A percentile compares a stretch with the other conserved stretches of the same genome.
Evolutionary conservation across 768 basidiomycete genomes (phyloP).

Genomic region (Lentinula raphanica): DNA sequence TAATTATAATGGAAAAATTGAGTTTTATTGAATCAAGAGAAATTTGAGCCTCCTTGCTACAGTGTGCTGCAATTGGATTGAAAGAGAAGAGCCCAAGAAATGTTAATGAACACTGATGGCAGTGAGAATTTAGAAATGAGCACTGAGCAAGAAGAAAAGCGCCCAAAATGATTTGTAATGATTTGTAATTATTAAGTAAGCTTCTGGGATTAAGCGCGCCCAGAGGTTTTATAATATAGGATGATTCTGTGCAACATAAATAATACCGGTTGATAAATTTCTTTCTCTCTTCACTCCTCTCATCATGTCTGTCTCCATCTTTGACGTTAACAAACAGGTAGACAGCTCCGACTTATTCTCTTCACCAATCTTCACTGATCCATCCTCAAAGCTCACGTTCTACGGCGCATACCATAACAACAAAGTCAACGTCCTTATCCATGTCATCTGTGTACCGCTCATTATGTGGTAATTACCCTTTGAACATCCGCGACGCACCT

Average conservation of each 20-base stretch:
- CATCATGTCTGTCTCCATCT: slow-evolving; percentile 34
- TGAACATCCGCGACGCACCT: neutral
- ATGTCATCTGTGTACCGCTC: slow-evolving; percentile 79
- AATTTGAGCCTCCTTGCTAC: too few relatives aligned
- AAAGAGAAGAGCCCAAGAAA: too few relatives aligned
- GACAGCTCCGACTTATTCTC: slow-evolving; percentile 8
- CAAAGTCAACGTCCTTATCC: slow-evolving; percentile 77
- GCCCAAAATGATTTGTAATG: too few relatives aligned
- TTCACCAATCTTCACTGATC: slow-evolving; percentile 6
- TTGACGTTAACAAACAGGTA: slow-evolving; percentile 73
- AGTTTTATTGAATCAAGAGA: too few relatives aligned
- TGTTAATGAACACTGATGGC: too few relatives aligned
- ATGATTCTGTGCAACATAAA: neutral
- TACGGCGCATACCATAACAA: slow-evolving; percentile 92
- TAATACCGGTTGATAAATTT: neutral
- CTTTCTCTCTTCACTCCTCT: neutral
- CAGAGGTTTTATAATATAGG: too few relatives aligned
- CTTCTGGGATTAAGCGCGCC: too few relatives aligned
- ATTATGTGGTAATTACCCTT: slow-evolving; percentile 61
- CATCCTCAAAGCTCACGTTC: slow-evolving; percentile 64
- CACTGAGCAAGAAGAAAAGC: too few relatives aligned
- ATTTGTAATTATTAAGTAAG: too few relatives aligned
- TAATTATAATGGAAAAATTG: too few relatives aligned
- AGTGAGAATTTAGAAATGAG: too few relatives aligned
- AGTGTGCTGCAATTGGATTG: too few relatives aligned